Evolutionary conservation across 768 basidiomycete genomes (phyloP), one percentile per base, ranked within the genome.

Genomic region (Pleurotus salmoneostramineus): DNA sequence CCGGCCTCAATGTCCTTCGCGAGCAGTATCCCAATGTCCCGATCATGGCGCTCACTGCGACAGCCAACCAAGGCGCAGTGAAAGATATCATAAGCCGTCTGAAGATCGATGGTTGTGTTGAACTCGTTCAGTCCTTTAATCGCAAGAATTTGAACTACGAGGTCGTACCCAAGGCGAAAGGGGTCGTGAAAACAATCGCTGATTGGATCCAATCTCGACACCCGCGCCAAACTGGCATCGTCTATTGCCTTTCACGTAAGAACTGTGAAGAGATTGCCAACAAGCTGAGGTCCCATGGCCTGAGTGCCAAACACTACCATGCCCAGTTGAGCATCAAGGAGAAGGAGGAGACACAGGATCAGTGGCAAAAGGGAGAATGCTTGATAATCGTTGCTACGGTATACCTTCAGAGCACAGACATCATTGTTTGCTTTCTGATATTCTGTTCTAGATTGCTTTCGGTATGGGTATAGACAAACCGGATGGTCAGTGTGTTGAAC

Each of bases 401-500:
- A 69, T 63, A 80, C 68, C 50, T 21, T 12, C 45, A 33, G 3
- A 8, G 6, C 46, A 60, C 57, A 12, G 45, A 21, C 50, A 33
- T 37, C 45, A n/a, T 48, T 51, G 15, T 66, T 27, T 2, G 31
- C 11, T 11, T 32, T 60, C 35, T 10, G 43, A 12, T 60, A 54
- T 31, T 43, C 4, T 35, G 14, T 40, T 21, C 35, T 65, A 95
- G 93, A 85, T 95, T 62, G 95, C 95, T 0, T 98, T 98, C 69
- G 96, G 96, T 8, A 98, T 98, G 95, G 95, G 96, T 0, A 92
- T 96, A 50, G 92, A 95, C 71, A 95, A 95, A 69, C 70, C 85
- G 4, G 82, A 91, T 64, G 89, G 89, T 89, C 68, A 61, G 74
- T 51, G 35, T 40, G 11, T 49, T 33, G 32, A 12, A 2, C 11